Evolutionary conservation across 345 rosid species (phyloP).

Genomic region (Brassica carinata): DNA sequence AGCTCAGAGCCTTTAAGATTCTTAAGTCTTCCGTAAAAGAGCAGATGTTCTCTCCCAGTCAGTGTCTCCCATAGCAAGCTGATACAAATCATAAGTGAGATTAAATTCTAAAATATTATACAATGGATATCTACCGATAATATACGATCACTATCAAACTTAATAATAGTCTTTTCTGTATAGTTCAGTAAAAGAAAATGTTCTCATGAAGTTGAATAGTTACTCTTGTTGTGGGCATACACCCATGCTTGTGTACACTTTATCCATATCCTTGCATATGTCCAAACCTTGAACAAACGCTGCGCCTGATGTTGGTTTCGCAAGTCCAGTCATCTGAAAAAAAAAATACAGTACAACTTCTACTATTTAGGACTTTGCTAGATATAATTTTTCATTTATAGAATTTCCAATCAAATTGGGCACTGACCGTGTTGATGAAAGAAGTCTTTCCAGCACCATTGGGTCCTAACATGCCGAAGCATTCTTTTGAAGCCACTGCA

Average conservation of each 20-base stretch:
- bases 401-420: not conserved
- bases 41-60: conserved; percentile 86
- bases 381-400: not conserved
- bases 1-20: conserved; percentile 75
- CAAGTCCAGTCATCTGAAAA: conserved; percentile 87
- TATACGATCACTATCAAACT: not conserved
- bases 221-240: conserved; percentile 98
- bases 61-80: conserved; percentile 91
- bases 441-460: conserved; percentile 99
- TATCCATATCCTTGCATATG: conserved; percentile 64
- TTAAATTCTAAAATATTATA: not conserved
- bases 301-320: conserved; percentile 72
- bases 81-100: conserved; percentile 19
- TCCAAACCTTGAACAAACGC: conserved; percentile 74
- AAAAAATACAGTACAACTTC: not conserved
- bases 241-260: conserved; percentile 80
- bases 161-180: not conserved
- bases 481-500: conserved; percentile 83
- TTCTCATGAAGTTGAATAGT: conserved; percentile 37
- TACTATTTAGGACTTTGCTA: not conserved
- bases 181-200: not conserved
- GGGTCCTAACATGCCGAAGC: conserved; percentile 98
- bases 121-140: not conserved
- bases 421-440: conserved; percentile 86
- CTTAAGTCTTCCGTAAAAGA: conserved; percentile 91